phyloP scores from a whole-genome alignment of 139 green algal species.

The Coccomyxa sp. region DNA sequence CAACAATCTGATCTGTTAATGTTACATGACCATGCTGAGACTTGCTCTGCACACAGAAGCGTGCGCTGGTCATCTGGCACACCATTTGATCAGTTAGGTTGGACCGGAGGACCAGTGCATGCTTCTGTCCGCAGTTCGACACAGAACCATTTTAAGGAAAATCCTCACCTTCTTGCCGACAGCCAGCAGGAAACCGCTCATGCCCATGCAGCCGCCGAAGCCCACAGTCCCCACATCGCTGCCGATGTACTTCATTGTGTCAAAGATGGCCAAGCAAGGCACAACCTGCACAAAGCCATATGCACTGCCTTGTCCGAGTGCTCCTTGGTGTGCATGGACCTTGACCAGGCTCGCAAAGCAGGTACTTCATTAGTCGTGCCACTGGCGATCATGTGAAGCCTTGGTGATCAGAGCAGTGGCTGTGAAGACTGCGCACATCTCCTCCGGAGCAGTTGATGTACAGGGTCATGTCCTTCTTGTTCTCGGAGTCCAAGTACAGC shows the following conservation, averaged over 20 bases:
- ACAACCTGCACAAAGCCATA: slow-evolving; percentile 56
- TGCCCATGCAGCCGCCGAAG: slow-evolving; percentile 93
- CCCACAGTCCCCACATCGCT: slow-evolving; percentile 88
- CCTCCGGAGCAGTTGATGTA: slow-evolving; percentile 90
- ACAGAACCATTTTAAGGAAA: not conserved
- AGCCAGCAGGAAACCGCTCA: slow-evolving; percentile 94
- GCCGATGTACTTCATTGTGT: slow-evolving; percentile 95
- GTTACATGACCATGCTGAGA: too few relatives aligned
- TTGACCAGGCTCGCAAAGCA: too few relatives aligned
- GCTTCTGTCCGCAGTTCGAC: too few relatives aligned
- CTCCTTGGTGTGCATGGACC: too few relatives aligned
- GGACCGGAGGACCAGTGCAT: too few relatives aligned
- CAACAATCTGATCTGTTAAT: too few relatives aligned
- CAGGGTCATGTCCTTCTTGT: slow-evolving; percentile 80
- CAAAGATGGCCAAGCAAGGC: slow-evolving; percentile 89
- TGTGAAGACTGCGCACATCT: slow-evolving; percentile 37
- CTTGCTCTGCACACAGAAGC: too few relatives aligned
- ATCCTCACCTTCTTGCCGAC: slow-evolving; percentile 79
- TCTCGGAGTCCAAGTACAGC: slow-evolving; percentile 87
- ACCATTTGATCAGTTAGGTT: too few relatives aligned
- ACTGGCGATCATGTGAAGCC: too few relatives aligned
- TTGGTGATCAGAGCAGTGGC: not conserved
- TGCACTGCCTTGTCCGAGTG: not conserved
- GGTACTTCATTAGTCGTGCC: too few relatives aligned
- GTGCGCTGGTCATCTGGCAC: too few relatives aligned